Evolutionary conservation across 1,139 yeast genomes (phyloP), one percentile per base, ranked within the genome.

Genomic region (Meyerozyma carpophila): DNA sequence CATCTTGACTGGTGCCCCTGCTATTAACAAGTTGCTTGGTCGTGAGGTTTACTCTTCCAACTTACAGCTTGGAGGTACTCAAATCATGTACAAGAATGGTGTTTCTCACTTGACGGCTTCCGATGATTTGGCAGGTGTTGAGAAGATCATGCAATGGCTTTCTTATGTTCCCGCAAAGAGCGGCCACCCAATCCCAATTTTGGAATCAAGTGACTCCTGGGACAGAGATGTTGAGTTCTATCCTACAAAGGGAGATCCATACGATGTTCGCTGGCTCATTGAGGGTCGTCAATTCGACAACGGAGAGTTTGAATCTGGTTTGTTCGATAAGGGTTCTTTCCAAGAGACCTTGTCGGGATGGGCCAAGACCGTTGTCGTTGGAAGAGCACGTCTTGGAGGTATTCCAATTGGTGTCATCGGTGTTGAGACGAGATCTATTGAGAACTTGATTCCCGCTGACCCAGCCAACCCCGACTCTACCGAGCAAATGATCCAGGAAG

Each of bases 351-450:
- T 93, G 49, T 83, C 93, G 32, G 98, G 98, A 24, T 93, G 98
- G 98, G 98, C 98, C 44, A 84, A 79, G 63, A 96, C 98, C 73
- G 98, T 93, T 51, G 96, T 91, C 55, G 95, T 93, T 54, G 98
- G 98, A 62, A 85, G 98, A 70, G 98, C 98, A 34, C 85, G 98
- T 66, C 76, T 94, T 44, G 98, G 98, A 56, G 98, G 98, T 75
- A 90, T 93, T 57, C 98, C 98, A 54, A 79, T 93, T 61, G 98
- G 98, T 77, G 95, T 93, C 43, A 90, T 93, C 67, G 97, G 88
- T 57, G 98, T 94, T 53, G 98, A 93, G 68, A 86, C 95, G 31
- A 80, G 95, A 62, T 75, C 84, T 42, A 81, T 94, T 51, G 98
- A 94, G 57, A 93, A 91, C 69, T 70, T 89, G 58, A 68, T 80